These are phyloP conservation scores for Ganoderma resinaceum DNA, from an alignment of 1,284 basidiomycete genomes.

Conservation along the genomic window DNA sequence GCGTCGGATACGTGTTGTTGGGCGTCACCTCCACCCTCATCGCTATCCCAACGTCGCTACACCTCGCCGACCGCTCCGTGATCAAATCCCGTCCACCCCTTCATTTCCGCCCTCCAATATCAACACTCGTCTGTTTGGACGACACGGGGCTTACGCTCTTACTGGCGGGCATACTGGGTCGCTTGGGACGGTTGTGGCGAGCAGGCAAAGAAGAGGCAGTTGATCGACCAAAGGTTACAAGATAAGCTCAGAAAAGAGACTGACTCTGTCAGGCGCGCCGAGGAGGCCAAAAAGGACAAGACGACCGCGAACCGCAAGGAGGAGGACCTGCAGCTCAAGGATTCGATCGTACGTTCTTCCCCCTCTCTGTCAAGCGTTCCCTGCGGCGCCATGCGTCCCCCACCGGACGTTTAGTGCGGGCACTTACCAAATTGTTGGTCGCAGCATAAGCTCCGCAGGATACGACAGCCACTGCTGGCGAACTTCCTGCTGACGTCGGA, in stretches of 20 bases:
- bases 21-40: neutral
- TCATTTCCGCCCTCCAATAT: neutral
- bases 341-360: slow-evolving; percentile 73
- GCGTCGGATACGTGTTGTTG: neutral
- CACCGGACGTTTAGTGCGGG: neutral
- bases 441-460: slow-evolving; percentile 75
- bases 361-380: neutral
- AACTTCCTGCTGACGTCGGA: slow-evolving; percentile 82
- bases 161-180: neutral
- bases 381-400: too few species aligned
- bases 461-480: slow-evolving; percentile 71
- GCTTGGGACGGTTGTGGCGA: neutral
- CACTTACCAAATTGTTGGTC: neutral
- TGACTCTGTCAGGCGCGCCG: slow-evolving; percentile 80
- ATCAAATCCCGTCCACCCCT: neutral
- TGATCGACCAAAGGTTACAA: slow-evolving; percentile 82
- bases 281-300: slow-evolving; percentile 85
- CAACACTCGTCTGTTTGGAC: neutral
- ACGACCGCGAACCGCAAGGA: slow-evolving; percentile 75
- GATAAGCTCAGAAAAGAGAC: slow-evolving; percentile 81
- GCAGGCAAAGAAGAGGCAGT: slow-evolving; percentile 80
- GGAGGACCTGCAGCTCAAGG: slow-evolving; percentile 79
- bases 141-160: neutral
- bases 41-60: neutral
- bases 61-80: neutral